Percentiles rank a stretch among this genome's conserved stretches.
Conservation (phyloP, 139 green algal species). For the Tetraselmis striata region DNA sequence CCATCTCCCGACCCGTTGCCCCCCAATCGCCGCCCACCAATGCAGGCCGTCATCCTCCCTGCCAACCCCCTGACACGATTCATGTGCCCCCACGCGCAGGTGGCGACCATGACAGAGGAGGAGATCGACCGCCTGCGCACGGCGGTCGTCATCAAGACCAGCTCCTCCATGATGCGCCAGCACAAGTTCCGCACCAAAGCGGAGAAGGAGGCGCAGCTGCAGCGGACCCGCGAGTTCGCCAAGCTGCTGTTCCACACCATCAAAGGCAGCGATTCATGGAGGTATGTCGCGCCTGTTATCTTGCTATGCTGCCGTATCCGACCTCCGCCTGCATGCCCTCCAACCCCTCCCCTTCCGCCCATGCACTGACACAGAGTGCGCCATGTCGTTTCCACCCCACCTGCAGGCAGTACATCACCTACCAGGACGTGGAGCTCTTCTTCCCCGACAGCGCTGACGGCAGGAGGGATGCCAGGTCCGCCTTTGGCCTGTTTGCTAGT, state of each 20-base stretch:
- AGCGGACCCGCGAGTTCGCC: constrained; percentile 15
- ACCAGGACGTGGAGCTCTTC: background rate
- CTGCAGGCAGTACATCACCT: no score
- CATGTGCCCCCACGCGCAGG: no score
- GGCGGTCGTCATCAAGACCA: constrained; percentile 25
- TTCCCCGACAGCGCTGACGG: background rate
- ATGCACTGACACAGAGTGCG: no score
- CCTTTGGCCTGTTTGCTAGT: background rate
- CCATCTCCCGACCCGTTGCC: no score
- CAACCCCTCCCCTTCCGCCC: no score
- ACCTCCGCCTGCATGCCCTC: no score
- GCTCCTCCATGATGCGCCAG: constrained; percentile 17
- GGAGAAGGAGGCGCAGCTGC: constrained; percentile 6
- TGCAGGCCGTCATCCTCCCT: no score
- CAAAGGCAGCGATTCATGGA: background rate
- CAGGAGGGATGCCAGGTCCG: background rate
- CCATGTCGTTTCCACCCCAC: no score
- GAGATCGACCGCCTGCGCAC: constrained; percentile 26
- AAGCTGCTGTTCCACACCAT: constrained; percentile 23
- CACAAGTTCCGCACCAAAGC: constrained; percentile 11
- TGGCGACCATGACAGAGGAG: background rate
- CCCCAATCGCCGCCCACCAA: no score
- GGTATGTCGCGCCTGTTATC: background rate
- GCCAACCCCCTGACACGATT: no score
- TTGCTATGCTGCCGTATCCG: no score